Conservation (phyloP, 768 basidiomycete genomes). For the Boletellus ananas region DNA sequence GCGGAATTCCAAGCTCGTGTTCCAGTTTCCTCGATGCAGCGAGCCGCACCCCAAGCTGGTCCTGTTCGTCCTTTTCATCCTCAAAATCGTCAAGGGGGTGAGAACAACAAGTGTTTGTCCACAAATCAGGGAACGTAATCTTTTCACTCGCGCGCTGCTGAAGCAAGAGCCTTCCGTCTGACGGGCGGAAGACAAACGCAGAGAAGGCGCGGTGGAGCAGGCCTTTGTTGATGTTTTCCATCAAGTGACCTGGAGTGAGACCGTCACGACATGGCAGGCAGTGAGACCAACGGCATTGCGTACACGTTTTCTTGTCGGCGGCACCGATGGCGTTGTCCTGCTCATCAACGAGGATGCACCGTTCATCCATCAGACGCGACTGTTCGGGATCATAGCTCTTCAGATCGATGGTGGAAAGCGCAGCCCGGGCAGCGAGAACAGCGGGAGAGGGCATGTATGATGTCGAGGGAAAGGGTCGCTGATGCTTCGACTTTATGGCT, state of each 20-base stretch:
- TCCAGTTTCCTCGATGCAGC: slow-evolving; percentile 96
- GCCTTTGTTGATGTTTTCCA: slow-evolving; percentile 94
- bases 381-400: slow-evolving; percentile 88
- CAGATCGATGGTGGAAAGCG: slow-evolving; percentile 73
- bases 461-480: not conserved
- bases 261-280: not conserved
- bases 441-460: slow-evolving; percentile 57
- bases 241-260: slow-evolving; percentile 68
- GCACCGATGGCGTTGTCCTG: slow-evolving; percentile 82
- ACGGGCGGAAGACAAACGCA: slow-evolving; percentile 92
- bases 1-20: slow-evolving; percentile 94
- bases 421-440: slow-evolving; percentile 55
- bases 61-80: slow-evolving; percentile 69
- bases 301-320: slow-evolving; percentile 95
- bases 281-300: slow-evolving; percentile 27
- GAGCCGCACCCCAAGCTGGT: slow-evolving; percentile 77
- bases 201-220: slow-evolving; percentile 98
- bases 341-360: slow-evolving; percentile 89
- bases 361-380: slow-evolving; percentile 93
- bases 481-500: slow-evolving; percentile 6
- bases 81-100: slow-evolving; percentile 94
- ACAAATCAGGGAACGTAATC: slow-evolving; percentile 99
- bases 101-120: slow-evolving; percentile 99
- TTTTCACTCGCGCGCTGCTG: slow-evolving; percentile 97
- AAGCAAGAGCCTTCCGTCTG: slow-evolving; percentile 87